Evolutionary conservation across 768 basidiomycete genomes (phyloP).

Genomic region (Auricularia auricula-judae): DNA sequence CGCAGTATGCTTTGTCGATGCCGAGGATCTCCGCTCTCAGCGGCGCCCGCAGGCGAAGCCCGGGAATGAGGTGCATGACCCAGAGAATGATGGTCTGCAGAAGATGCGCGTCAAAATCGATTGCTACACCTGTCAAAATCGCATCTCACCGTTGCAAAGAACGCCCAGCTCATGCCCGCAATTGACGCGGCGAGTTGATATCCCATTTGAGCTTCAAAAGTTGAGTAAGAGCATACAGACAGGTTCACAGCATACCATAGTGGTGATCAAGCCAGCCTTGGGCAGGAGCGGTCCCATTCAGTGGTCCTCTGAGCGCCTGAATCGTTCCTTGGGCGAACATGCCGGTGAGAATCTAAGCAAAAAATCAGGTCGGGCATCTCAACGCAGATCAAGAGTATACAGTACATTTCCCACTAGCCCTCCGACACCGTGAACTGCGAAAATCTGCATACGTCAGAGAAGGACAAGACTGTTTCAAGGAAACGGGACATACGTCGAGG

Average conservation of each 20-base stretch:
- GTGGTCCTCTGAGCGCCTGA: constrained; percentile 49
- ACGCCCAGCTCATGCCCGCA: not conserved
- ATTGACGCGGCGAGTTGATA: not conserved
- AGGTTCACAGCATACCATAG: constrained; percentile 16
- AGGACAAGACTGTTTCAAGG: not conserved
- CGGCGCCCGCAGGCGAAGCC: constrained; percentile 50
- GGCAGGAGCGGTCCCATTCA: constrained; percentile 27
- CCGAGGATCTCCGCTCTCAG: constrained; percentile 29
- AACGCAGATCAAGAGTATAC: not conserved
- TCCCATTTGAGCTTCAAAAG: not conserved
- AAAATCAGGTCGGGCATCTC: not conserved
- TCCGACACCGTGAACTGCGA: constrained; percentile 83
- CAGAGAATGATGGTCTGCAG: constrained; percentile 59
- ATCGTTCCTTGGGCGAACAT: constrained; percentile 62
- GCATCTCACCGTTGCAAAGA: not conserved
- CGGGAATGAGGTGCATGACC: constrained; percentile 82
- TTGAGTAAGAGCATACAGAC: not conserved
- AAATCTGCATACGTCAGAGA: constrained; percentile 25
- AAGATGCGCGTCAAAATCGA: not conserved
- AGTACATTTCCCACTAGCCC: constrained; percentile 51
- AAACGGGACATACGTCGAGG: constrained; percentile 41
- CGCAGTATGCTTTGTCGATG: not conserved
- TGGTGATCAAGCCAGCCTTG: constrained; percentile 70
- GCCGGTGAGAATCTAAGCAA: constrained; percentile 45
- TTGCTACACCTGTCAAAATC: not conserved